These are phyloP conservation scores for Parathielavia hyrcaniae DNA, from an alignment of 495 filamentous ascomycete genomes.

Conservation along the genomic window DNA sequence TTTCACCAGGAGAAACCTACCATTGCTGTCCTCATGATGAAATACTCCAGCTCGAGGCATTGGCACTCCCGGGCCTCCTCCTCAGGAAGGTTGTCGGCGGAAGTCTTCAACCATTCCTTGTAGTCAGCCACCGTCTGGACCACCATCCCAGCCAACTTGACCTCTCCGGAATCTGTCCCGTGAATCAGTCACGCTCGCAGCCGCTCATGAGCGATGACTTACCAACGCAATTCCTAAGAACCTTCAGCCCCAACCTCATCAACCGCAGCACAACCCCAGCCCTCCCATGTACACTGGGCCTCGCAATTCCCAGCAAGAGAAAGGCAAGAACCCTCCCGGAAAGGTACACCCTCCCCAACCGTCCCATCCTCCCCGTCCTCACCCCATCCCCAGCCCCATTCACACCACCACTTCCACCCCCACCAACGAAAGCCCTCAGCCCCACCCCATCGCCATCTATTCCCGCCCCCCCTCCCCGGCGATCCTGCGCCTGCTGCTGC, in stretches of 20 bases:
- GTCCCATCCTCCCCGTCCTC: neutral
- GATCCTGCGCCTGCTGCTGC: too few species aligned
- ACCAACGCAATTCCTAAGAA: conserved; percentile 61
- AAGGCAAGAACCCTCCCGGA: conserved; percentile 61
- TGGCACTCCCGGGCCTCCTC: conserved; percentile 32
- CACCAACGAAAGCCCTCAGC: neutral
- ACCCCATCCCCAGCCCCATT: neutral
- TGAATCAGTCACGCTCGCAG: conserved; percentile 1
- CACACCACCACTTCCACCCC: neutral
- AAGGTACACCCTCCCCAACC: conserved; percentile 27
- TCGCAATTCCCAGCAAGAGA: conserved; percentile 58
- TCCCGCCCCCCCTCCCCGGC: neutral
- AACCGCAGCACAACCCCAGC: conserved; percentile 47
- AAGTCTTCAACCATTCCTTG: conserved; percentile 49
- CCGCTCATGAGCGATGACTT: conserved; percentile 16
- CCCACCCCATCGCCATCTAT: neutral
- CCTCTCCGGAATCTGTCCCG: conserved; percentile 42
- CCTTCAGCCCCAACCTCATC: conserved; percentile 61
- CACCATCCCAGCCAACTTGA: conserved; percentile 51
- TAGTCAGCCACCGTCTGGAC: conserved; percentile 60
- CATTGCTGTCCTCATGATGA: conserved; percentile 60
- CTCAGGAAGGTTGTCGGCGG: conserved; percentile 23
- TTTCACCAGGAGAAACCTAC: conserved; percentile 40
- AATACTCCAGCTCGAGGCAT: conserved; percentile 58
- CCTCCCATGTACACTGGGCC: conserved; percentile 25